A percentile compares a stretch with the other conserved stretches of the same genome.
These are phyloP conservation scores for Echinochloa phyllopogon DNA, from an alignment of 176 grass and related monocot species.

Conservation along the genomic window DNA sequence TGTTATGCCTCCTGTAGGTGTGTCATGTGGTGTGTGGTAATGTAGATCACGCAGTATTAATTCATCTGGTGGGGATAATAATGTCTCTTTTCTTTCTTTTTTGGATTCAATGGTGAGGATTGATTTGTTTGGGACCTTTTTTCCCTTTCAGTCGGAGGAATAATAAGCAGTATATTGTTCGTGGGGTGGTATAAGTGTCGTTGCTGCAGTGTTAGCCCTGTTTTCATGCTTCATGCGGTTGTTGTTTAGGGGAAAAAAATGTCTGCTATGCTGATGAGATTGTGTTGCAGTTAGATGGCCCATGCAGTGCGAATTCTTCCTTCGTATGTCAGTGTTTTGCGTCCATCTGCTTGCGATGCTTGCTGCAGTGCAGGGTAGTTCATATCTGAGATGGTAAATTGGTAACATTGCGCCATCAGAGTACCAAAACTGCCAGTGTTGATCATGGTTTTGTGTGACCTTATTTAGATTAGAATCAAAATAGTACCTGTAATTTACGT, in stretches of 20 bases:
- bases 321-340: background rate
- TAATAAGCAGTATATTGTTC: slow-evolving; percentile 68
- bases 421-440: background rate
- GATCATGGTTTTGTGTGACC: background rate
- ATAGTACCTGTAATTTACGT: too few species aligned
- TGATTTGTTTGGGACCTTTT: slow-evolving; percentile 65
- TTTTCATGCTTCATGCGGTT: background rate
- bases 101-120: slow-evolving; percentile 54
- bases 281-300: background rate
- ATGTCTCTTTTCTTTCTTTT: slow-evolving; percentile 45
- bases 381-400: background rate
- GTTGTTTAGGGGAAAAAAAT: background rate
- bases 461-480: background rate
- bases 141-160: slow-evolving; percentile 52
- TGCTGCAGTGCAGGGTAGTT: background rate
- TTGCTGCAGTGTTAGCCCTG: background rate
- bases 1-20: slow-evolving; percentile 69
- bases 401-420: background rate
- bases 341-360: background rate
- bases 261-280: background rate
- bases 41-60: slow-evolving; percentile 64
- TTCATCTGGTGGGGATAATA: slow-evolving; percentile 72
- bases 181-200: slow-evolving; percentile 51
- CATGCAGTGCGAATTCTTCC: background rate
- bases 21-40: slow-evolving; percentile 56